phyloP scores from a whole-genome alignment of 2,329 filamentous ascomycete species.

The Lasiodiplodia citricola region DNA sequence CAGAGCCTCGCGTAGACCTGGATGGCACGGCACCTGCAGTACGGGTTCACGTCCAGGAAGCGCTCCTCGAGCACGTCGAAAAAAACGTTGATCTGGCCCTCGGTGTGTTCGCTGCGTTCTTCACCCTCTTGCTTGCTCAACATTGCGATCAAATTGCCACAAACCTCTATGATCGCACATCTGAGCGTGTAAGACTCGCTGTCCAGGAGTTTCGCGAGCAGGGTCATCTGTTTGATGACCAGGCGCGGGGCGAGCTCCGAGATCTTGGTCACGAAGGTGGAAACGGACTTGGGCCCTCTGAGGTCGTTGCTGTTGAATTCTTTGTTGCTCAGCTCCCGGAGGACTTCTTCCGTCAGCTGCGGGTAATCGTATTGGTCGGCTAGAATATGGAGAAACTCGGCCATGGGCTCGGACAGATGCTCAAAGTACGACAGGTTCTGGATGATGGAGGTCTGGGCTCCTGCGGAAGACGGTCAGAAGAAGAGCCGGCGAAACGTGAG shows the following conservation, averaged over 20 bases:
- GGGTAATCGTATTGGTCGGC: slow-evolving; percentile 98
- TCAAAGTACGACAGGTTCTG: slow-evolving; percentile 98
- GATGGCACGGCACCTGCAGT: slow-evolving; percentile 87
- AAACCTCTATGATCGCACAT: slow-evolving; percentile 94
- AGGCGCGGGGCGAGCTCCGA: slow-evolving; percentile 90
- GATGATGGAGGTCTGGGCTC: slow-evolving; percentile 95
- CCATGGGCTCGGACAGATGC: slow-evolving; percentile 98
- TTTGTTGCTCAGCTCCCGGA: slow-evolving; percentile 94
- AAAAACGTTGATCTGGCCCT: slow-evolving; percentile 93
- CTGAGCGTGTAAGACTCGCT: slow-evolving; percentile 96
- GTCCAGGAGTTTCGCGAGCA: slow-evolving; percentile 91
- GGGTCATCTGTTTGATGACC: slow-evolving; percentile 97
- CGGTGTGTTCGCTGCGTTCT: slow-evolving; percentile 89
- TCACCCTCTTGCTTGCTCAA: slow-evolving; percentile 79
- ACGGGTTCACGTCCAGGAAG: slow-evolving; percentile 95
- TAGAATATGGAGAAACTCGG: slow-evolving; percentile 94
- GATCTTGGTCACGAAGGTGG: slow-evolving; percentile 88
- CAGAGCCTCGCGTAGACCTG: slow-evolving; percentile 93
- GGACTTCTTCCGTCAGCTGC: slow-evolving; percentile 89
- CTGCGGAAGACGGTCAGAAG: slow-evolving; percentile 50
- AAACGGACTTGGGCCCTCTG: slow-evolving; percentile 94
- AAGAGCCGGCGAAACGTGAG: no score
- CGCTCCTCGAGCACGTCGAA: slow-evolving; percentile 96
- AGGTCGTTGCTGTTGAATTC: slow-evolving; percentile 98
- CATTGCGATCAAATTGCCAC: slow-evolving; percentile 90